phyloP scores from a whole-genome alignment of 768 basidiomycete genomes.

The Exidia glandulosa region DNA sequence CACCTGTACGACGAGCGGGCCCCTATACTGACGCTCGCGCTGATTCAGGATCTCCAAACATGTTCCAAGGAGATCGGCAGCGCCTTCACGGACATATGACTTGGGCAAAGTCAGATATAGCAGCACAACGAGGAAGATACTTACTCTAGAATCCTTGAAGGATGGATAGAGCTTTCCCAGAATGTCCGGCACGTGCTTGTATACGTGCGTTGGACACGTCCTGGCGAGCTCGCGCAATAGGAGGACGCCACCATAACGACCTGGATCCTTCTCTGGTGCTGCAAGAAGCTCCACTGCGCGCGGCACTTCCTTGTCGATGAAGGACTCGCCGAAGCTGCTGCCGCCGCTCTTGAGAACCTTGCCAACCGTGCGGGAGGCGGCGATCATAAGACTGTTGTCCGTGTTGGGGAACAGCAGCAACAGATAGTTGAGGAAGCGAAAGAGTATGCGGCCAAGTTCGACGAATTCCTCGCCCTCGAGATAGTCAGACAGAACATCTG shows the following conservation, averaged over 20 bases:
- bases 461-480: constrained; percentile 71
- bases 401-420: constrained; percentile 84
- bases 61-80: constrained; percentile 85
- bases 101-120: too few relatives aligned
- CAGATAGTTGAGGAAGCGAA: constrained; percentile 87
- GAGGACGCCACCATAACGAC: constrained; percentile 87
- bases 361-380: constrained; percentile 86
- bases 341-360: constrained; percentile 79
- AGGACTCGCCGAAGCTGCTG: constrained; percentile 72
- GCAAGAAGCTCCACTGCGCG: constrained; percentile 73
- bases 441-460: constrained; percentile 61
- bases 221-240: constrained; percentile 89
- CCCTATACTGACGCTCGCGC: constrained; percentile 55
- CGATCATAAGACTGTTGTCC: constrained; percentile 90
- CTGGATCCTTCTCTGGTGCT: constrained; percentile 65
- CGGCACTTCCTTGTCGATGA: constrained; percentile 84
- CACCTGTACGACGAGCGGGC: constrained; percentile 60
- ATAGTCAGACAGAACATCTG: constrained; percentile 59
- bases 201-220: constrained; percentile 79
- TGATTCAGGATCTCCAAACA: constrained; percentile 80
- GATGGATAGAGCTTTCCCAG: constrained; percentile 90
- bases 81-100: constrained; percentile 82
- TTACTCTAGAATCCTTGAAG: constrained; percentile 71
- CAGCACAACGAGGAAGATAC: constrained; percentile 3
- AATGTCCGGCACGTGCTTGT: constrained; percentile 76